Conservation (phyloP, 441 rosid species). For the Biscutella laevigata region DNA sequence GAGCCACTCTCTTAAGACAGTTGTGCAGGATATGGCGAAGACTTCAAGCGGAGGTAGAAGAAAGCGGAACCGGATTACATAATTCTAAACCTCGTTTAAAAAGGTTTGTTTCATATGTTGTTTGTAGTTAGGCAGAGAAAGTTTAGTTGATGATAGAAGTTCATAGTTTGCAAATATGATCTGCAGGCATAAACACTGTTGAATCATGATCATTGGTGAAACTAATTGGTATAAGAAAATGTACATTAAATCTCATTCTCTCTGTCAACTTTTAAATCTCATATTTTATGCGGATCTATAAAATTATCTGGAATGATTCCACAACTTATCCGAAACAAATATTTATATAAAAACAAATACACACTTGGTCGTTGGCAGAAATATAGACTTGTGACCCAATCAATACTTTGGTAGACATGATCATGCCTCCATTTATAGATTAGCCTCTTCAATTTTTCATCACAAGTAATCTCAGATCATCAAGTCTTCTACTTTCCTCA, state of each 20-base stretch:
- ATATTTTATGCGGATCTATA: no score
- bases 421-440: not conserved
- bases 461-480: not conserved
- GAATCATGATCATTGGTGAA: not conserved
- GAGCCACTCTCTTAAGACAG: not conserved
- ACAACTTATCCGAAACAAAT: no score
- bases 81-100: not conserved
- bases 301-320: no score
- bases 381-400: not conserved
- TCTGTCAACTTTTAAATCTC: not conserved
- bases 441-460: not conserved
- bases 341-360: not conserved
- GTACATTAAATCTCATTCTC: slow-evolving; percentile 1
- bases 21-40: slow-evolving; percentile 18
- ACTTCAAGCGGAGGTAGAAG: slow-evolving; percentile 32
- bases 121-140: slow-evolving; percentile 21
- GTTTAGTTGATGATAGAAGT: not conserved
- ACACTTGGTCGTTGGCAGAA: not conserved
- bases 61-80: slow-evolving; percentile 17
- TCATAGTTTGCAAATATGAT: no score
- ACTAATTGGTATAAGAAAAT: slow-evolving; percentile 6
- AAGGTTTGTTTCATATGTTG: not conserved
- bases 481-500: slow-evolving; percentile 10
- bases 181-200: not conserved
- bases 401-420: not conserved